Base-by-base conservation (phyloP, 2,329 filamentous ascomycete genomes). In the Cladosporium sp. region DNA sequence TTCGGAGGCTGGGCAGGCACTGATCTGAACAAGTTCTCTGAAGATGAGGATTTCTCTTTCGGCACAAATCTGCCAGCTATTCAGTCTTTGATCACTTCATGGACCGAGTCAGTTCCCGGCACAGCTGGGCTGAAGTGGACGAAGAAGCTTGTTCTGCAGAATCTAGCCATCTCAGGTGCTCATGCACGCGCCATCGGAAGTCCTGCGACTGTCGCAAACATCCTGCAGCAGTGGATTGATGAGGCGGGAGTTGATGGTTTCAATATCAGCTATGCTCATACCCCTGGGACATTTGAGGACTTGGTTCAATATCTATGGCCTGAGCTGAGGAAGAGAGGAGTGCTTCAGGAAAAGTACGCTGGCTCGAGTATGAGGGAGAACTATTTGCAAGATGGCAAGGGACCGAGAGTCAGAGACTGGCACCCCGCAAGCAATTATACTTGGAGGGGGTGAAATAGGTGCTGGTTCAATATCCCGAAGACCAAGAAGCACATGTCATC, bases 1-100 rank as follows among this genome's bases (percentile, higher is more conserved):
- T 78, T 79, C 57, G 77, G 77, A 2, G 77, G 77, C 0, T 79
- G 77, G 77, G 73, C 73, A 1, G 77, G 77, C 0, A 75, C 74
- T 4, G 77, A 79, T 62, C 65, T 79, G 1, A 73, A 71, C 2
- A 68, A 66, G 0, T 77, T 73, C 52, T 65, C 67, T 0, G 76
- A 78, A 42, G 75, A 78, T 25, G 73, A 77, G 39, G 75, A 79
- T 48, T 77, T 79, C 57, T 68, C 72, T 1, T 77, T 78, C 58
- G 35, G 35, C 5, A 17, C 54, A 34, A 65, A 56, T 9, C 64
- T 62, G 2, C 70, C 71, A 2, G 73, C 71, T 1, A 74, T 79
- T 9, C 73, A 75, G 8, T 74, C 71, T 19, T 73, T 78, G 69
- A 74, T 77, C n/a, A 73, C 71, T 24, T 68, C 73, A 50, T 78